Base-by-base conservation (phyloP, 163 green algal species). In the Scenedesmus sp. region DNA sequence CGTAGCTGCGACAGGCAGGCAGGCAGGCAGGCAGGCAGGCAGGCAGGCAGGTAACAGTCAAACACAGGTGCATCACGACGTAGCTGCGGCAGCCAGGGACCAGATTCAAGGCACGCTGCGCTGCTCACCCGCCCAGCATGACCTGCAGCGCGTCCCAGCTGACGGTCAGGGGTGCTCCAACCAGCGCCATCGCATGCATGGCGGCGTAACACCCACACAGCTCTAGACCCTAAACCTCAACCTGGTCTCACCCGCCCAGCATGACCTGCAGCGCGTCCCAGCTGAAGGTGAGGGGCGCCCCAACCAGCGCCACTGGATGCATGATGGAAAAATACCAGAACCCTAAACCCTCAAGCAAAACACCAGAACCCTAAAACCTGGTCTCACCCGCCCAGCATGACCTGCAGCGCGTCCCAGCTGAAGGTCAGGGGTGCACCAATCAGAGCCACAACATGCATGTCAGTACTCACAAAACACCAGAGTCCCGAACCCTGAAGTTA, bases 271-370 rank as follows among this genome's bases (percentile, higher is more conserved):
- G 87, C 15, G 88, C 88, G 6, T 95, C 92, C 91, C 90, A 94
- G 57, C 82, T 93, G 92, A 94, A 95, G 23, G 92, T 95, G 77
- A 96, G 66, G 0, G 94, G 94, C 0, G 83, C 94, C 0, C 87
- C 92, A 1, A 95, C 64, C 2, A 96, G 84, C 2, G 94, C 93
- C 9, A 92, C 83, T 0, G 64, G 57, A 59, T 95, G 92, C 94
- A 96, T 96, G 26, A 87, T 90, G 1, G 79, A 60, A 82, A 95
- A 95, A 64, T n/a, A n/a, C n/a, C n/a, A n/a, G n/a, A n/a, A n/a
- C n/a, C n/a, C n/a, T n/a, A n/a, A n/a, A n/a, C n/a, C n/a, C n/a
- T n/a, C n/a, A n/a, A n/a, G n/a, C n/a, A n/a, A n/a, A n/a, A n/a
- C n/a, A n/a, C n/a, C n/a, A n/a, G n/a, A n/a, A n/a, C n/a, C n/a